Base-by-base conservation (phyloP, 2,329 filamentous ascomycete genomes). In the Gaeumannomyces sp. region DNA sequence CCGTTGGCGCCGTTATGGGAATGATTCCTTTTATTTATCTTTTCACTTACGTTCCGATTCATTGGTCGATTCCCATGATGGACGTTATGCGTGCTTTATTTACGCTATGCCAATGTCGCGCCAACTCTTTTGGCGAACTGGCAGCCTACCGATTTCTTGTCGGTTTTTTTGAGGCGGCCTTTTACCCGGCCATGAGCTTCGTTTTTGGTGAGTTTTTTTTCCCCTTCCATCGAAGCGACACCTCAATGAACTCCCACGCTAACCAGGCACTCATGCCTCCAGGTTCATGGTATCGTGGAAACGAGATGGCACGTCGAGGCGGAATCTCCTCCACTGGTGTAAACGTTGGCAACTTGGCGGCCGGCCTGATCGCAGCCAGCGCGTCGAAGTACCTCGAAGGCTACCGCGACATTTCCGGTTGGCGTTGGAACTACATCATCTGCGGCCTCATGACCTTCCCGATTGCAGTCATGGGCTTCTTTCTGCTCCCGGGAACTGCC, bases 371-470 rank as follows among this genome's bases (percentile, higher is more conserved):
- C 45, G 45, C 45, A 22, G 22, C 45, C 7, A n/a, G 7, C 22
- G 45, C 45, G 8, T 53, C 45, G 16, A 22, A 57, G 45, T 60
- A 66, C 11, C 62, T 68, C 31, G 66, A 67, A 45, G 67, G 67
- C 19, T 38, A 58, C 11, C 45, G 58, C 53, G 65, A 64, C 1
- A 60, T 64, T 6, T 35, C 66, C 3, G 65, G 65, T 1, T 68
- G 66, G 67, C 33, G 66, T 2, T 68, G 66, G 66, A 63, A 67
- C 3, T 68, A 66, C 25, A 61, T 67, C 31, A 67, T 67, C 27
- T 81, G 83, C 60, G 81, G 81, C 2, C 74, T 81, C 27, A 83
- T 83, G 69, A 81, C 78, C 3, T 72, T 84, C 4, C 81, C 81
- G 0, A 77, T 84, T 5, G 79, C 80, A 0, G 64, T 84, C 5